Conservation (phyloP, 176 grass and related monocot genomes). For the Olyra latifolia region DNA sequence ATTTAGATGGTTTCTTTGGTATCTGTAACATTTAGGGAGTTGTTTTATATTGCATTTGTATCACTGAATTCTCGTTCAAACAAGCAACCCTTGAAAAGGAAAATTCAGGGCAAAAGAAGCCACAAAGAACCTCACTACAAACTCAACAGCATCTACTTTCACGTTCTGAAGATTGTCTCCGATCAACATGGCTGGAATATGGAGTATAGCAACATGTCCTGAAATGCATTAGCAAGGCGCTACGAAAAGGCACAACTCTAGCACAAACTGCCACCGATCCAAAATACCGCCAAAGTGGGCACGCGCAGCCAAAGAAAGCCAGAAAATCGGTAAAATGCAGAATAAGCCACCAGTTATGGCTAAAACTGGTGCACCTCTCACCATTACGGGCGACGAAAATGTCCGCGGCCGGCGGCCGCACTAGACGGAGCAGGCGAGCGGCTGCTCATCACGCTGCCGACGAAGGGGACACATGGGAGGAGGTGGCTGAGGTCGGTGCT, state of each 20-base stretch:
- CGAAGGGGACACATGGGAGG: too few relatives aligned
- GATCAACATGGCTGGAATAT: constrained; percentile 94
- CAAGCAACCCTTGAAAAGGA: neutral
- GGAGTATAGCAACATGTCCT: constrained; percentile 83
- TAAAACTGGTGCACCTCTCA: constrained; percentile 49
- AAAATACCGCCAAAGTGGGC: constrained; percentile 53
- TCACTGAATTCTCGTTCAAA: neutral
- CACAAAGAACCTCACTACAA: constrained; percentile 50
- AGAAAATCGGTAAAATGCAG: constrained; percentile 57
- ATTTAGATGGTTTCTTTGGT: neutral
- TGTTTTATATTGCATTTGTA: neutral
- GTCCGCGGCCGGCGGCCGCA: too few relatives aligned
- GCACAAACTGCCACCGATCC: constrained; percentile 59
- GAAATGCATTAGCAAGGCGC: constrained; percentile 73
- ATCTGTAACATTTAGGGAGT: constrained; percentile 17
- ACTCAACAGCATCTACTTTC: constrained; percentile 31
- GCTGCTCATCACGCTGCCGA: too few relatives aligned
- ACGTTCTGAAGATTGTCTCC: constrained; percentile 74
- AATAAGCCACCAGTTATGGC: constrained; percentile 50
- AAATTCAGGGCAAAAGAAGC: neutral
- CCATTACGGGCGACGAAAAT: too few relatives aligned
- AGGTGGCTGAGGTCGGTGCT: too few relatives aligned
- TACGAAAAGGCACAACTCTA: constrained; percentile 64
- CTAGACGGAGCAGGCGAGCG: too few relatives aligned
- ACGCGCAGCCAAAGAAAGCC: constrained; percentile 57